Conservation (phyloP, 495 filamentous ascomycete genomes). For the Lophiostoma macrostomum region DNA sequence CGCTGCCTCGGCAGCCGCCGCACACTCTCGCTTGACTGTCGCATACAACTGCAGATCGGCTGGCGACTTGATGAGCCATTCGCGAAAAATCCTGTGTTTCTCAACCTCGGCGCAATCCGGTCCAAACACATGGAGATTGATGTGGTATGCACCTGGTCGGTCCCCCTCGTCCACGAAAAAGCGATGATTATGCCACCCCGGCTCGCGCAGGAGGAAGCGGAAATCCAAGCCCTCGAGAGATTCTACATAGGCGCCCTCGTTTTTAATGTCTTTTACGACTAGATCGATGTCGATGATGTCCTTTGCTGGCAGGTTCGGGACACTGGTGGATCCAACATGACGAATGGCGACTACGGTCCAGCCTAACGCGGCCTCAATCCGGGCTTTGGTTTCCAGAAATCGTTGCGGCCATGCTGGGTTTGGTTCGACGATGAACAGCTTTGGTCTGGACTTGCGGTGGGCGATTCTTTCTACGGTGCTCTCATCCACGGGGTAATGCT, state of each 20-base stretch:
- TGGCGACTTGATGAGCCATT: conserved; percentile 44
- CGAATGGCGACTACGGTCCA: conserved; percentile 32
- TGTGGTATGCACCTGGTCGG: conserved; percentile 18
- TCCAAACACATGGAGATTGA: conserved; percentile 51
- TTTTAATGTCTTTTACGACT: conserved; percentile 40
- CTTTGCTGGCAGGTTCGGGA: conserved; percentile 50
- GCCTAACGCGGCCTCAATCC: conserved; percentile 41
- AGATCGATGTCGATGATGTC: conserved; percentile 52
- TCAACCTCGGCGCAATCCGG: conserved; percentile 44
- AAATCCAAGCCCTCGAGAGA: conserved; percentile 46
- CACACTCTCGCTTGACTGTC: conserved; percentile 42
- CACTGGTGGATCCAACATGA: conserved; percentile 52
- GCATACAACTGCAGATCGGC: conserved; percentile 45
- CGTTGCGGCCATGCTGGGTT: conserved; percentile 45
- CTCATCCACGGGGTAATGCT: background rate
- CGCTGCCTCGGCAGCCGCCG: conserved; percentile 31
- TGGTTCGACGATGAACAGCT: conserved; percentile 42
- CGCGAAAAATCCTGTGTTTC: conserved; percentile 48
- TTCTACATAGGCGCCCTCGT: conserved; percentile 46
- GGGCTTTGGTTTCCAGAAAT: conserved; percentile 37
- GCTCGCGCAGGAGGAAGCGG: conserved; percentile 48
- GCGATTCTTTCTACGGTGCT: background rate
- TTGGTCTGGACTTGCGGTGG: background rate
- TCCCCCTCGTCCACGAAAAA: conserved; percentile 38
- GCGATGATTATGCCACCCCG: conserved; percentile 48